Evolutionary conservation across 345 rosid species (phyloP).

Genomic region (Viola odorata): DNA sequence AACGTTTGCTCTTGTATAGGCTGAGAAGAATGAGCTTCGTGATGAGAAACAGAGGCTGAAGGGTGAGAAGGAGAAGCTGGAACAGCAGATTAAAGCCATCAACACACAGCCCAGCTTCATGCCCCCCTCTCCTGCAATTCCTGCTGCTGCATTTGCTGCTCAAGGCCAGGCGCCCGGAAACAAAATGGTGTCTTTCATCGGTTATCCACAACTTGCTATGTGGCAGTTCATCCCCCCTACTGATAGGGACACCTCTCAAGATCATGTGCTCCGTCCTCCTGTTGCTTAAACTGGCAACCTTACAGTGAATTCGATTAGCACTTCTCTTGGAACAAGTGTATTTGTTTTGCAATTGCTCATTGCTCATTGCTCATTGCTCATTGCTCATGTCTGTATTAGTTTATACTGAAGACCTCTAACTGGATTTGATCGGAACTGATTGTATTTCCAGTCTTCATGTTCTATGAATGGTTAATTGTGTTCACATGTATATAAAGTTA

Average conservation of each 20-base stretch:
- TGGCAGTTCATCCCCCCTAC: constrained; percentile 92
- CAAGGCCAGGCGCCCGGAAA: constrained; percentile 61
- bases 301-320: constrained; percentile 29
- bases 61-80: constrained; percentile 70
- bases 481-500: constrained; percentile 57
- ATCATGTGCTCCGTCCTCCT: constrained; percentile 95
- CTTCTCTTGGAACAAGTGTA: constrained; percentile 37
- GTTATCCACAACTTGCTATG: constrained; percentile 78
- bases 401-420: constrained; percentile 32
- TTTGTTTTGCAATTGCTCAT: constrained; percentile 24
- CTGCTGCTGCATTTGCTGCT: constrained; percentile 55
- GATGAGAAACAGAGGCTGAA: constrained; percentile 78
- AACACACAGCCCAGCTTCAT: constrained; percentile 63
- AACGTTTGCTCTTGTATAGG: constrained; percentile 25
- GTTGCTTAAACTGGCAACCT: constrained; percentile 42
- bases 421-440: constrained; percentile 38
- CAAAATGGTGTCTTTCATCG: constrained; percentile 60
- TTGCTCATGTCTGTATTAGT: constrained; percentile 24
- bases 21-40: constrained; percentile 86
- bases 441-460: constrained; percentile 19
- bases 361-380: constrained; percentile 29
- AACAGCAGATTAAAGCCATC: constrained; percentile 56
- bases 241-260: constrained; percentile 69
- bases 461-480: constrained; percentile 21
- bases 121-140: constrained; percentile 38